These are phyloP conservation scores for Trebouxia sp. DNA, from an alignment of 139 green algal species.

Conservation along the genomic window DNA sequence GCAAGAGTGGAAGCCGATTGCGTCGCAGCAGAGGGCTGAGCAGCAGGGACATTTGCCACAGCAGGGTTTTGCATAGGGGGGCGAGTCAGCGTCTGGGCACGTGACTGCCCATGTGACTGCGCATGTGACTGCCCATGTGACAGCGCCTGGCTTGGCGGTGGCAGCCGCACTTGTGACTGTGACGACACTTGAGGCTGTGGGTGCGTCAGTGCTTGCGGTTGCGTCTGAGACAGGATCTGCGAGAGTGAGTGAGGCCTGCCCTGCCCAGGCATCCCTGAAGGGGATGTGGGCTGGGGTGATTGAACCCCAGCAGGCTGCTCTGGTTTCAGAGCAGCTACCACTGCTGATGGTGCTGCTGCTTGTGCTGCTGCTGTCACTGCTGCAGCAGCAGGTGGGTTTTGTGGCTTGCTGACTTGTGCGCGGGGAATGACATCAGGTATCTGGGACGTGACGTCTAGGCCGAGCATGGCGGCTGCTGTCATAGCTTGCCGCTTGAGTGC, in stretches of 20 bases:
- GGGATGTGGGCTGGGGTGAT: not conserved
- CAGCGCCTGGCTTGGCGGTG: not conserved
- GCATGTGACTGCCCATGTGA: not conserved
- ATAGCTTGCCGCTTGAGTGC: constrained; percentile 19
- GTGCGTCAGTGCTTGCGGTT: not conserved
- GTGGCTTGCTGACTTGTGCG: not conserved
- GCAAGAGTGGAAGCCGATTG: no score
- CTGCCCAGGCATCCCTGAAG: not conserved
- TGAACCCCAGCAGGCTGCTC: not conserved
- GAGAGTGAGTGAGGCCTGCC: not conserved
- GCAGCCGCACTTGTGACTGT: not conserved
- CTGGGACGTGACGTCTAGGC: constrained; percentile 1
- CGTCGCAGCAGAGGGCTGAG: no score
- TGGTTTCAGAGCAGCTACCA: not conserved
- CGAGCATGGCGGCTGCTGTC: constrained; percentile 5
- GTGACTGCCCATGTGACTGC: no score
- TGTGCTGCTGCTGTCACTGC: no score
- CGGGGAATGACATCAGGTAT: not conserved
- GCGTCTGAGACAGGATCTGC: not conserved
- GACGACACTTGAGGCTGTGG: not conserved
- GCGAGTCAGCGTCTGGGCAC: no score
- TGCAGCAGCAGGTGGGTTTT: not conserved
- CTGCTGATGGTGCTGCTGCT: no score
- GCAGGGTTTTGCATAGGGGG: no score
- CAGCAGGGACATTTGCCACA: no score